Base-by-base conservation (phyloP, 495 filamentous ascomycete genomes). In the Tuber borchii region DNA sequence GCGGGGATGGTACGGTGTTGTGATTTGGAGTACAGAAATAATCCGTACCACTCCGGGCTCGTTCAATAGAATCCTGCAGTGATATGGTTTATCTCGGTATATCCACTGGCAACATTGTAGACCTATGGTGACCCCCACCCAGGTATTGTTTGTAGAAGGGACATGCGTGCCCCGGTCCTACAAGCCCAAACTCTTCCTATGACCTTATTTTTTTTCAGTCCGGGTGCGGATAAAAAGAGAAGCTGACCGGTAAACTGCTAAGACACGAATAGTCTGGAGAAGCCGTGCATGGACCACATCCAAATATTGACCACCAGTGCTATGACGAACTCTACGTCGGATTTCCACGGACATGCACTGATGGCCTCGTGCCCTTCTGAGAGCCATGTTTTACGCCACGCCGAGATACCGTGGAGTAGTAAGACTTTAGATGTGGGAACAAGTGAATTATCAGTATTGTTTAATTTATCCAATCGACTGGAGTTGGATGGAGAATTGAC, bases 201-300 rank as follows among this genome's bases (percentile, higher is more conserved):
- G 26, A 65, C 56, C 26, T 7, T 34, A 8, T 65, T 34, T 65
- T 7, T 7, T n/a, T 20, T 5, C 70, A 71, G 70, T 3, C 70
- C 26, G 34, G 12, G 39, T 20, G n/a, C 22, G 37, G 72, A 71
- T 17, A 61, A 73, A 31, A 17, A 69, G 75, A 51, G 71, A 71
- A 39, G 77, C 77, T 78, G 77, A 78, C 77, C 75, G 71, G 71
- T 78, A 73, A 80, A 77, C 76, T 73, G 70, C 75, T 79, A 80
- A 81, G 80, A 72, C 75, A 48, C 71, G 70, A 45, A 82, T 85
- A 97, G 95, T 84, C 90, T 99, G 84, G 95, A 99, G 87, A 89
- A 90, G 79, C 93, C 93, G 16, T 99, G 95, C 87, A 95, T 96
- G 87, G 92, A 95, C 82, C 95, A 98, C 84, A 92, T 95, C 83